phyloP scores from a whole-genome alignment of 768 basidiomycete genomes.

The Coprinopsis sp. region DNA sequence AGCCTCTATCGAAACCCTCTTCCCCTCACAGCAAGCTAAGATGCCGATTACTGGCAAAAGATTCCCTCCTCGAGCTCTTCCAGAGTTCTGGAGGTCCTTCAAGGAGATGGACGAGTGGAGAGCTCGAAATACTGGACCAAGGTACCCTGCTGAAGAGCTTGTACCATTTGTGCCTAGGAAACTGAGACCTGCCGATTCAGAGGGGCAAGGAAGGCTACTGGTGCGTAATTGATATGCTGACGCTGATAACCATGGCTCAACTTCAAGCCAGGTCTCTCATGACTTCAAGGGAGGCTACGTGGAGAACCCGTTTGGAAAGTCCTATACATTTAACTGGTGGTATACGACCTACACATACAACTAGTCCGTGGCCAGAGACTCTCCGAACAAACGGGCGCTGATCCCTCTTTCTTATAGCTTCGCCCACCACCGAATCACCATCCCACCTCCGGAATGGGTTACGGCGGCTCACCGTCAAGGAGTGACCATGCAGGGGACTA shows the following conservation, averaged over 20 bases:
- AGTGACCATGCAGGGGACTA: slow-evolving; percentile 69
- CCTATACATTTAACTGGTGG: slow-evolving; percentile 85
- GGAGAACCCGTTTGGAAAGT: slow-evolving; percentile 54
- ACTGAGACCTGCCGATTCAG: neutral
- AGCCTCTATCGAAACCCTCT: too few relatives aligned
- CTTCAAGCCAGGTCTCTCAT: slow-evolving; percentile 55
- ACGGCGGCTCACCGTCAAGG: slow-evolving; percentile 75
- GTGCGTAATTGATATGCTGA: slow-evolving; percentile 31
- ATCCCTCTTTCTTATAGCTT: slow-evolving; percentile 48
- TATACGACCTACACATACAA: slow-evolving; percentile 61
- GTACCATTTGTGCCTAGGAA: slow-evolving; percentile 2
- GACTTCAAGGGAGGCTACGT: slow-evolving; percentile 85
- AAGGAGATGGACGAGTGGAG: slow-evolving; percentile 8
- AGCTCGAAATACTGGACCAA: neutral
- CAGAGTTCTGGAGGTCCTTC: slow-evolving; percentile 2
- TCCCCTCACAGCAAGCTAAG: too few relatives aligned
- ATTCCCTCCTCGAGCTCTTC: neutral
- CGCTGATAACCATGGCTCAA: slow-evolving; percentile 4
- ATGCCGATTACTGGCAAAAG: slow-evolving; percentile 1
- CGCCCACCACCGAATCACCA: slow-evolving; percentile 74
- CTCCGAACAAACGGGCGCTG: too few relatives aligned
- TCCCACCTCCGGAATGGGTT: slow-evolving; percentile 78
- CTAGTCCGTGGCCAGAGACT: slow-evolving; percentile 47
- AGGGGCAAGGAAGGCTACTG: slow-evolving; percentile 48
- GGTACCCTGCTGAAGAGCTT: slow-evolving; percentile 4